Percentiles rank a stretch among this genome's conserved stretches.
Evolutionary conservation across 805 yeast species (phyloP).

Genomic region (Pichia cabralensis): DNA sequence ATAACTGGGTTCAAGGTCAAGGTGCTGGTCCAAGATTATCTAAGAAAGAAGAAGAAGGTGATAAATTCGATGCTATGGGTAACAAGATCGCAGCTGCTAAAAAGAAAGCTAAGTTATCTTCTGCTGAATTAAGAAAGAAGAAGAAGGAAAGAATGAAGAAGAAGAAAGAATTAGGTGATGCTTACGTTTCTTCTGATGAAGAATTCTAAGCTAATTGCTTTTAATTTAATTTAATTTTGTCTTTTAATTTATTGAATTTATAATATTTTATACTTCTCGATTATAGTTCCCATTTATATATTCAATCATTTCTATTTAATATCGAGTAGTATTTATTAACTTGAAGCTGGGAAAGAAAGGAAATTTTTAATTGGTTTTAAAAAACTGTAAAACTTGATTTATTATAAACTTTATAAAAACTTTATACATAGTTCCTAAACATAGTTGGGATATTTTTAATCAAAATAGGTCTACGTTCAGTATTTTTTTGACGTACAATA

Average conservation of each 20-base stretch:
- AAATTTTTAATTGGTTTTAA: no score
- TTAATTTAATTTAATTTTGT: not conserved
- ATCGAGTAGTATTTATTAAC: no score
- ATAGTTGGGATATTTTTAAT: slow-evolving; percentile 11
- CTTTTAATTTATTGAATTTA: slow-evolving; percentile 1
- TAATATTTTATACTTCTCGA: no score
- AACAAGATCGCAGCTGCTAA: slow-evolving; percentile 95
- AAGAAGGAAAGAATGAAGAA: slow-evolving; percentile 99
- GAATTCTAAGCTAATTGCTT: slow-evolving; percentile 44
- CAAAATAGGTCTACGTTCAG: slow-evolving; percentile 8
- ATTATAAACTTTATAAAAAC: not conserved
- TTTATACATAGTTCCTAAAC: not conserved
- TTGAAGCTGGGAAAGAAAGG: no score
- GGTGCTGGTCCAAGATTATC: slow-evolving; percentile 99
- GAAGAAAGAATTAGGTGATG: slow-evolving; percentile 99
- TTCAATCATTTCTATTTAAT: not conserved
- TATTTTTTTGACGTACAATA: slow-evolving; percentile 2
- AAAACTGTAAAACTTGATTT: not conserved
- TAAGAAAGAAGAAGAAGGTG: slow-evolving; percentile 92
- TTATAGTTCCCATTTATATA: no score
- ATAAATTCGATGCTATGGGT: slow-evolving; percentile 99
- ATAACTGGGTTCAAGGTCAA: slow-evolving; percentile 99
- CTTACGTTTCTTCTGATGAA: slow-evolving; percentile 88
- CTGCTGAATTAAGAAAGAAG: slow-evolving; percentile 99
- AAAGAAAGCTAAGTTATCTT: slow-evolving; percentile 96